Conservation (phyloP, 192 early-diverging fungal species). For the Chytriomyces sp. region DNA sequence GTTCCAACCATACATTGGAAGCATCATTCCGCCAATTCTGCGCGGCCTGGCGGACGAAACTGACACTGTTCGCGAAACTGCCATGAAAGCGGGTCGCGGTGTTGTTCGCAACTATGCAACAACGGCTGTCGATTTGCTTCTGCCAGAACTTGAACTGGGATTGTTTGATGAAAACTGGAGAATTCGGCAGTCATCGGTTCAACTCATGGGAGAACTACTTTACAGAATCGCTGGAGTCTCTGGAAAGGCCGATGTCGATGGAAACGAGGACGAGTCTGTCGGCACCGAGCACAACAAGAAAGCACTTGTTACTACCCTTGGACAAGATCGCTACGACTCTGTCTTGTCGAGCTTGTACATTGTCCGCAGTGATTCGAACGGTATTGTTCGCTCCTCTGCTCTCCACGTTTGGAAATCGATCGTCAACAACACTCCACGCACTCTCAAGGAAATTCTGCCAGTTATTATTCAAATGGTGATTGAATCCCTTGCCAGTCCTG, state of each 20-base stretch:
- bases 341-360: conserved; percentile 93
- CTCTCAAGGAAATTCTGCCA: conserved; percentile 92
- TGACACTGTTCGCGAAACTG: conserved; percentile 91
- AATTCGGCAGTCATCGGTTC: conserved; percentile 91
- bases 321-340: conserved; percentile 80
- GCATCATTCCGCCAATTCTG: conserved; percentile 87
- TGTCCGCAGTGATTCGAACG: conserved; percentile 79
- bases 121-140: conserved; percentile 83
- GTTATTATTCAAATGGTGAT: conserved; percentile 92
- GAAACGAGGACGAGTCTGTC: conserved; percentile 63
- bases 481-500: conserved; percentile 73
- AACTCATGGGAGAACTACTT: conserved; percentile 93
- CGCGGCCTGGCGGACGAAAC: conserved; percentile 93
- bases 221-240: conserved; percentile 89
- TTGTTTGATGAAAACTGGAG: conserved; percentile 94
- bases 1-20: conserved; percentile 90
- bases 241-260: conserved; percentile 66
- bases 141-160: conserved; percentile 89
- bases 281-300: conserved; percentile 72
- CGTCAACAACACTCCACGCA: conserved; percentile 95
- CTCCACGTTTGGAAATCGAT: conserved; percentile 95
- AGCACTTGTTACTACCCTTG: conserved; percentile 79
- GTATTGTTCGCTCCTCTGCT: conserved; percentile 85
- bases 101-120: conserved; percentile 90
- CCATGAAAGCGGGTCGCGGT: conserved; percentile 89